A percentile compares a stretch with the other conserved stretches of the same genome.
Conservation (phyloP, 306 rosid genomes). For the Castanea mollissima region DNA sequence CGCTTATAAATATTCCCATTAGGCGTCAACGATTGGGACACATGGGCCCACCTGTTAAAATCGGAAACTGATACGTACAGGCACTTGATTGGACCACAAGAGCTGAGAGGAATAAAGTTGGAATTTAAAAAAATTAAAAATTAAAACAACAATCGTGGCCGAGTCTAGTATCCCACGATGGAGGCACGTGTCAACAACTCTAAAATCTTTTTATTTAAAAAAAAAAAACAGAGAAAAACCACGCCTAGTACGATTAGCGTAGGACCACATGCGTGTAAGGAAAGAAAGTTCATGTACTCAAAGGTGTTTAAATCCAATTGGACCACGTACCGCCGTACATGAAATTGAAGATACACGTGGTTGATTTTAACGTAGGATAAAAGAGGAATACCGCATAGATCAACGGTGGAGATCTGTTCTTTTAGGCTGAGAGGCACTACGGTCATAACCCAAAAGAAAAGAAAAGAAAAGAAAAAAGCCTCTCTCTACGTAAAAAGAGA, state of each 20-base stretch:
- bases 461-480: neutral
- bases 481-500: neutral
- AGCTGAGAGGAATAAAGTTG: constrained; percentile 14
- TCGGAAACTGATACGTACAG: constrained; percentile 20
- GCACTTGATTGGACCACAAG: constrained; percentile 38
- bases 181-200: constrained; percentile 21
- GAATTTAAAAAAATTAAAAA: neutral
- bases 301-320: constrained; percentile 4
- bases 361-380: neutral
- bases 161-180: neutral
- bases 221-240: neutral
- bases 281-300: constrained; percentile 12
- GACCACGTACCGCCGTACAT: constrained; percentile 26
- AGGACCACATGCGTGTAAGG: constrained; percentile 42
- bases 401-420: constrained; percentile 17
- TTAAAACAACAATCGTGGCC: neutral
- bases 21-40: constrained; percentile 33
- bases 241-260: neutral
- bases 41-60: constrained; percentile 9
- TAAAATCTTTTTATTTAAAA: neutral
- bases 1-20: neutral
- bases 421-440: constrained; percentile 17
- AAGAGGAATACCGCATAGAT: neutral
- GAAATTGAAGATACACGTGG: constrained; percentile 30
- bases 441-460: neutral